Evolutionary conservation across 2,329 filamentous ascomycete species (phyloP).

Genomic region (Calonectria ilicicola): DNA sequence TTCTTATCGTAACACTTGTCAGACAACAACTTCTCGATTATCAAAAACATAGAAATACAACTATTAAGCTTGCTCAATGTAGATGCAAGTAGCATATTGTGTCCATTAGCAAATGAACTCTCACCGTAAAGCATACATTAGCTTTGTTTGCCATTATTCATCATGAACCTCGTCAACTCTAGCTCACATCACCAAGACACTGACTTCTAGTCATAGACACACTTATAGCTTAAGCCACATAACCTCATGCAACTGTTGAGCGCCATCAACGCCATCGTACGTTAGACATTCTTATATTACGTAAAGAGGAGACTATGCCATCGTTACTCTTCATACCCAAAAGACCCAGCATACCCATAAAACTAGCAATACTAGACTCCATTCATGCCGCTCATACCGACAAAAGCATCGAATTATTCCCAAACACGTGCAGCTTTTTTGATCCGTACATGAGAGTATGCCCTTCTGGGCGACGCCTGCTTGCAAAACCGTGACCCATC

Average conservation of each 20-base stretch:
- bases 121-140: too few relatives aligned
- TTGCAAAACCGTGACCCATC: neutral
- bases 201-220: too few relatives aligned
- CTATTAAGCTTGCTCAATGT: too few relatives aligned
- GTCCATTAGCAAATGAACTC: too few relatives aligned
- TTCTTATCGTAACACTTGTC: too few relatives aligned
- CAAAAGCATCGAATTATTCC: slow-evolving; percentile 3
- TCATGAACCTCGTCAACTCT: too few relatives aligned
- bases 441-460: neutral
- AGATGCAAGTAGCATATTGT: too few relatives aligned
- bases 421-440: neutral
- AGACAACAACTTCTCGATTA: too few relatives aligned
- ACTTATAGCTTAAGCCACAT: neutral
- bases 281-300: neutral
- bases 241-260: neutral
- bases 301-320: neutral
- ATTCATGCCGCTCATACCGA: neutral
- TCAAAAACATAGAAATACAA: too few relatives aligned
- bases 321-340: neutral
- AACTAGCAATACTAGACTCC: slow-evolving; percentile 3
- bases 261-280: neutral
- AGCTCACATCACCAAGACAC: too few relatives aligned
- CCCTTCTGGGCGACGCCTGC: neutral
- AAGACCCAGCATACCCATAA: slow-evolving; percentile 2
- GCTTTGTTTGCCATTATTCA: too few relatives aligned